phyloP scores from a whole-genome alignment of 164 flowering plant genomes.

The Dillenia turbinata region DNA sequence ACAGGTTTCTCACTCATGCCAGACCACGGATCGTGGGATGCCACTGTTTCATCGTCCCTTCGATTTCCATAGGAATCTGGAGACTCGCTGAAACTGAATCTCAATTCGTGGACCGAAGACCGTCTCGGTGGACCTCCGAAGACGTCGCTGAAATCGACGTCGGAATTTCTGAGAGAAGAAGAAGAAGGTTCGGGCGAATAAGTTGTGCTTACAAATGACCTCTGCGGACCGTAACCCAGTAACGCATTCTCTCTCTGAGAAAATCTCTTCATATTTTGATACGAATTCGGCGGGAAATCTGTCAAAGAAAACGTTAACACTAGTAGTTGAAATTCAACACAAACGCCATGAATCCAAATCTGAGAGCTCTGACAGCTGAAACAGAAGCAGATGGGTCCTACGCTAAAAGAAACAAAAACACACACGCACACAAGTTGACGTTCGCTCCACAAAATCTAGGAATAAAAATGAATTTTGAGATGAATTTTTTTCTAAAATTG shows the following conservation, averaged over 20 bases:
- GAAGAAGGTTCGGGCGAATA: constrained; percentile 15
- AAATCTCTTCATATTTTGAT: constrained; percentile 41
- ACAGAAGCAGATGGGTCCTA: too few relatives aligned
- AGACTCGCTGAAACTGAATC: constrained; percentile 23
- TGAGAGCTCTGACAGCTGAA: too few relatives aligned
- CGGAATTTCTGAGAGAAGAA: constrained; percentile 22
- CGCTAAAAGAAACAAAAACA: too few relatives aligned
- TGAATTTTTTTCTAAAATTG: too few relatives aligned
- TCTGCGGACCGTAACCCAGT: constrained; percentile 29
- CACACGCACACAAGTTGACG: too few relatives aligned
- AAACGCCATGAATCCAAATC: too few relatives aligned
- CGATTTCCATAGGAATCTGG: constrained; percentile 7
- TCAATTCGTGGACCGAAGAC: constrained; percentile 38
- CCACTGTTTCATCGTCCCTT: constrained; percentile 11
- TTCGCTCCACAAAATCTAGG: too few relatives aligned
- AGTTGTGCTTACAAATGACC: constrained; percentile 13
- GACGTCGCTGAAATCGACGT: constrained; percentile 76
- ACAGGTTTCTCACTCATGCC: constrained; percentile 61
- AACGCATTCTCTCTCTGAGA: constrained; percentile 34
- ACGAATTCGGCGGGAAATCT: too few relatives aligned
- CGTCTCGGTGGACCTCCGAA: constrained; percentile 96
- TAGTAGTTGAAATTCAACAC: too few relatives aligned
- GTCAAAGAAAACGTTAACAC: too few relatives aligned
- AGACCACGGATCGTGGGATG: constrained; percentile 22
- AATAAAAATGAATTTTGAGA: too few relatives aligned